phyloP scores from a whole-genome alignment of 2,329 filamentous ascomycete species.

The Colletotrichum chlorophyti region DNA sequence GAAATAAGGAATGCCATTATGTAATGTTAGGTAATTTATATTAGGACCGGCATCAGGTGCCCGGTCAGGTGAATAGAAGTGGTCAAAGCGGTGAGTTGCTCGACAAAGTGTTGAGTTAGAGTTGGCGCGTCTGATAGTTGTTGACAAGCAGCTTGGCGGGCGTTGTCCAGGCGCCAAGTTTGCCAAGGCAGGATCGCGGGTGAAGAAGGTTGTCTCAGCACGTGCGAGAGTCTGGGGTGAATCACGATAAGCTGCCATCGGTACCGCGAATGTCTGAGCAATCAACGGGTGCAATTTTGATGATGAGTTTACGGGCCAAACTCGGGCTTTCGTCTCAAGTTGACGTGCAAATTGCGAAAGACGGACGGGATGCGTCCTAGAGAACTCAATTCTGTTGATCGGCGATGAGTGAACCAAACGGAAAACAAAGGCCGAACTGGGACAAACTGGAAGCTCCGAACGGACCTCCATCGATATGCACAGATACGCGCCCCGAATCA shows the following conservation, averaged over 20 bases:
- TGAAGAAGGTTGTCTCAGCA: conserved; percentile 30
- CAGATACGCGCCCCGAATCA: conserved; percentile 3
- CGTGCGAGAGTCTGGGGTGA: conserved; percentile 23
- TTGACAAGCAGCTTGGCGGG: conserved; percentile 28
- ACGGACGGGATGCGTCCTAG: background rate
- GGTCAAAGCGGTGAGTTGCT: conserved; percentile 21
- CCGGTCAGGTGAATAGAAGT: conserved; percentile 6
- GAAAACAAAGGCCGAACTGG: too few relatives aligned
- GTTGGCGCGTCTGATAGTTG: conserved; percentile 27
- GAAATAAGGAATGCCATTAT: conserved; percentile 4
- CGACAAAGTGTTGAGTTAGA: conserved; percentile 25
- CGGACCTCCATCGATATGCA: background rate
- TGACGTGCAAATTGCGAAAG: background rate
- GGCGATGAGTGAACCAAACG: too few relatives aligned
- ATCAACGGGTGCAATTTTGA: background rate
- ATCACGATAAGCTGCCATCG: conserved; percentile 13
- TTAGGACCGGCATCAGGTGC: conserved; percentile 1
- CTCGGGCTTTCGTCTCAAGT: background rate
- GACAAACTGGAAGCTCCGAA: background rate
- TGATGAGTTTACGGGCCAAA: background rate
- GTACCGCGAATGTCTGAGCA: conserved; percentile 9
- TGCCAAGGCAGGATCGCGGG: conserved; percentile 26
- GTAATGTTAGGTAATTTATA: conserved; percentile 23
- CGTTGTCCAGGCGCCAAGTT: conserved; percentile 19
- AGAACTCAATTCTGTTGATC: background rate